A percentile compares a stretch with the other conserved stretches of the same genome.
These are phyloP conservation scores for Periconia macrospinosa DNA, from an alignment of 2,329 filamentous ascomycete species.

Conservation along the genomic window DNA sequence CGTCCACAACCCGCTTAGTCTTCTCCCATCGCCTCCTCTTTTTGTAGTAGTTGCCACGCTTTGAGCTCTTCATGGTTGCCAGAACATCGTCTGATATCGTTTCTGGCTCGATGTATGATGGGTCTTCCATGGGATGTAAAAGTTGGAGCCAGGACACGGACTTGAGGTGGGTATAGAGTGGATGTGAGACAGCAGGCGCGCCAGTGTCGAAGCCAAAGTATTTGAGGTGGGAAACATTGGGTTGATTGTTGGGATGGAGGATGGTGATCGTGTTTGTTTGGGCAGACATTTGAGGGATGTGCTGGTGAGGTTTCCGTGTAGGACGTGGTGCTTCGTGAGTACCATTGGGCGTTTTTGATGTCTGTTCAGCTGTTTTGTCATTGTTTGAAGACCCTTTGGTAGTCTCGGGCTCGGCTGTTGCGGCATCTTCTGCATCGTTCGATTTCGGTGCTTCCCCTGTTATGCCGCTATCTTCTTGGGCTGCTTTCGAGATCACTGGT, in stretches of 20 bases:
- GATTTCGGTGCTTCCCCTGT: constrained; percentile 6
- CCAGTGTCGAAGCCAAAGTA: constrained; percentile 85
- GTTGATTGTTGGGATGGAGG: constrained; percentile 79
- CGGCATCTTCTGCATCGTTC: constrained; percentile 13
- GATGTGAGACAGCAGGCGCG: constrained; percentile 66
- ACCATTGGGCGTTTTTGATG: constrained; percentile 15
- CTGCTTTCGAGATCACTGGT: not conserved
- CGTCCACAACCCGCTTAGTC: constrained; percentile 71
- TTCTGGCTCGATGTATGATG: constrained; percentile 71
- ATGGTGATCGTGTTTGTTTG: constrained; percentile 77
- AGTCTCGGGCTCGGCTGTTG: constrained; percentile 21
- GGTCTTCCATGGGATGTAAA: constrained; percentile 73
- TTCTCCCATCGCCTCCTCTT: constrained; percentile 84
- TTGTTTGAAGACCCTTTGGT: not conserved
- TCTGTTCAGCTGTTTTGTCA: constrained; percentile 4
- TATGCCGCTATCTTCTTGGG: constrained; percentile 6
- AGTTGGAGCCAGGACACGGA: constrained; percentile 91
- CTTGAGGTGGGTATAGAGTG: constrained; percentile 79
- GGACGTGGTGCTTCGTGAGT: constrained; percentile 6
- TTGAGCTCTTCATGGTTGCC: constrained; percentile 74
- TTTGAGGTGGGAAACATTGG: constrained; percentile 82
- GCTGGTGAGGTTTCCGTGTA: constrained; percentile 30
- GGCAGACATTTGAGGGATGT: constrained; percentile 62
- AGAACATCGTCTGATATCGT: constrained; percentile 63
- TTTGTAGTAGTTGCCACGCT: constrained; percentile 81